Evolutionary conservation across 75 land plant species (phyloP), one percentile per base, ranked within the genome.

Genomic region (Cryptomeria japonica): DNA sequence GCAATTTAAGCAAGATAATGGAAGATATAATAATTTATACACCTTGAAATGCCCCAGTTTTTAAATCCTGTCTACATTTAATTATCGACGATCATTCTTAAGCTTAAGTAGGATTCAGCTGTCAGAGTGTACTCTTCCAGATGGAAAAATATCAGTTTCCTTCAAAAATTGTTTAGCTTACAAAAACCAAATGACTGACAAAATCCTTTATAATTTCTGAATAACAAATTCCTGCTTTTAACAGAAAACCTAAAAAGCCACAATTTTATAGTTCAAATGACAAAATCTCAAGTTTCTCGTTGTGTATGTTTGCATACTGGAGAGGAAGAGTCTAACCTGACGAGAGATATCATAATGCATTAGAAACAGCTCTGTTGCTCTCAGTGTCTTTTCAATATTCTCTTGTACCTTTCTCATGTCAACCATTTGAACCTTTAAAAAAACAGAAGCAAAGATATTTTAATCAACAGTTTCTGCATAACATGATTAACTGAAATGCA

Each of bases 341-440:
- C n/a, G 49, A 28, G 39, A 87, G 31, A 82, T 56, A 87, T 89
- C 90, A 36, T 88, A 89, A 18, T 87, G 90, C 38, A 84, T 9
- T 39, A 89, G 77, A 80, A 89, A 53, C 14, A 18, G 72, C 58
- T 89, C 88, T 31, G 89, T 85, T n/a, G 73, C 70, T 36, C 55
- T 79, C 28, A 89, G 70, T n/a, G 90, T 79, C 89, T 87, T 89
- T 31, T 87, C 90, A 55, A 89, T 89, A 79, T 89, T 89, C 37
- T 87, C 78, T 56, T 89, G 90, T 6, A 82, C 89, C 42, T 34
- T 80, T 46, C 89, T 89, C 36, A 87, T 64, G 16, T 44, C 64
- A 39, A 87, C 90, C 28, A 89, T 87, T 55, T 73, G 83, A 18
- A 89, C 89, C 90, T 89, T 84, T 18, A 68, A 10, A 86, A 86